phyloP scores from a whole-genome alignment of 2,329 filamentous ascomycete species.

The Fusarium penzigii region DNA sequence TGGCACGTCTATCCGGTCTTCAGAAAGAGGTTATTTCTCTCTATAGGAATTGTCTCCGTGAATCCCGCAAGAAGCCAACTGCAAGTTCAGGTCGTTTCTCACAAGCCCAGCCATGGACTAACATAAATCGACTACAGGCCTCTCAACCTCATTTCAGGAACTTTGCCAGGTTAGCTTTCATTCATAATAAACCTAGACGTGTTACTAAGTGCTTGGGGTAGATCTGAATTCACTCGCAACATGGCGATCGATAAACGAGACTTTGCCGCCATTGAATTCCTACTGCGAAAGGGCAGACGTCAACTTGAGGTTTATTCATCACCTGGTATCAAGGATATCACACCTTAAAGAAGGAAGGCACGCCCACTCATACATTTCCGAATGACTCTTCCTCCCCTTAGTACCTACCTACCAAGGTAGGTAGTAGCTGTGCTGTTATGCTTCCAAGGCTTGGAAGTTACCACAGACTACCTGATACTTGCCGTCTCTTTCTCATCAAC shows the following conservation, averaged over 20 bases:
- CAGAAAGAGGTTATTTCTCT: constrained; percentile 85
- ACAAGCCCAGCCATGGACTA: constrained; percentile 7
- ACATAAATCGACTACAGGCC: constrained; percentile 33
- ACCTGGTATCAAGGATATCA: constrained; percentile 77
- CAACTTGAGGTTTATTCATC: constrained; percentile 83
- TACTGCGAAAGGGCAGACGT: constrained; percentile 76
- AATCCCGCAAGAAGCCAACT: constrained; percentile 81
- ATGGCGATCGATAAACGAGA: constrained; percentile 74
- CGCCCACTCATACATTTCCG: background rate
- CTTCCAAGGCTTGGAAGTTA: too few species aligned
- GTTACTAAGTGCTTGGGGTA: constrained; percentile 34
- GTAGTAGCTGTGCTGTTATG: too few species aligned
- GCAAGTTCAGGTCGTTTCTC: constrained; percentile 8
- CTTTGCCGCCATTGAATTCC: constrained; percentile 81
- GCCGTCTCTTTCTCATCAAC: constrained; percentile 8
- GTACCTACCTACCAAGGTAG: too few species aligned
- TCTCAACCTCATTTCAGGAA: constrained; percentile 61
- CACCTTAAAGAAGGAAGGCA: constrained; percentile 31
- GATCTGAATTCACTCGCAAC: constrained; percentile 76
- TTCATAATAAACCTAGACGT: background rate
- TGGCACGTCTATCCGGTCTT: constrained; percentile 69
- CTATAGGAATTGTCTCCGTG: constrained; percentile 83
- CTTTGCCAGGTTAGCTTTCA: constrained; percentile 59
- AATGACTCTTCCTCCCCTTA: constrained; percentile 4
- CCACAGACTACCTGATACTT: background rate